Evolutionary conservation across 148 eudicot genomes (phyloP).

Genomic region (Cornus controversa): DNA sequence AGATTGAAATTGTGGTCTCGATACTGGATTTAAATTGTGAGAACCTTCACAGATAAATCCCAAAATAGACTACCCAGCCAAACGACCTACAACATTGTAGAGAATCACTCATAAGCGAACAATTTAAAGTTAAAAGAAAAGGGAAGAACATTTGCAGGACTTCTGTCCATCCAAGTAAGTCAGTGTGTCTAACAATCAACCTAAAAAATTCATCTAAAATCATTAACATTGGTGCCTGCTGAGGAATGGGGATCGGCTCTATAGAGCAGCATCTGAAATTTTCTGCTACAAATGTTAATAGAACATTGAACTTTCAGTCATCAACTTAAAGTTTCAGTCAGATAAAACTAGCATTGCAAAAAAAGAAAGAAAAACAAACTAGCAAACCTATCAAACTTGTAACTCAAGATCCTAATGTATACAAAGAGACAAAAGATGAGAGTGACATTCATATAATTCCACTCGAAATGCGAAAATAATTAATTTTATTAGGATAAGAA

Average conservation of each 20-base stretch:
- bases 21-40: not conserved
- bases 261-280: not conserved
- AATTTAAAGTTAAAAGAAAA: not conserved
- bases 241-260: not conserved
- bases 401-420: not conserved
- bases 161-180: too few relatives aligned
- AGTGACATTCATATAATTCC: not conserved
- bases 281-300: too few relatives aligned
- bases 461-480: too few relatives aligned
- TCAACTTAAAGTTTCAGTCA: not conserved
- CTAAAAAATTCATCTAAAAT: too few relatives aligned
- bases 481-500: not conserved
- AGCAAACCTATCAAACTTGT: not conserved
- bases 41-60: not conserved
- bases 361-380: too few relatives aligned
- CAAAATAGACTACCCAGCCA: conserved; percentile 4
- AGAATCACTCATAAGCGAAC: not conserved
- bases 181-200: too few relatives aligned
- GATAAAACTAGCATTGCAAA: not conserved
- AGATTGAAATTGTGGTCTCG: not conserved
- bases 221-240: too few relatives aligned
- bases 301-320: not conserved
- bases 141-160: not conserved
- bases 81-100: conserved; percentile 13
- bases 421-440: not conserved